phyloP scores from a whole-genome alignment of 75 land plant genomes.

The Cunninghamia lanceolata region DNA sequence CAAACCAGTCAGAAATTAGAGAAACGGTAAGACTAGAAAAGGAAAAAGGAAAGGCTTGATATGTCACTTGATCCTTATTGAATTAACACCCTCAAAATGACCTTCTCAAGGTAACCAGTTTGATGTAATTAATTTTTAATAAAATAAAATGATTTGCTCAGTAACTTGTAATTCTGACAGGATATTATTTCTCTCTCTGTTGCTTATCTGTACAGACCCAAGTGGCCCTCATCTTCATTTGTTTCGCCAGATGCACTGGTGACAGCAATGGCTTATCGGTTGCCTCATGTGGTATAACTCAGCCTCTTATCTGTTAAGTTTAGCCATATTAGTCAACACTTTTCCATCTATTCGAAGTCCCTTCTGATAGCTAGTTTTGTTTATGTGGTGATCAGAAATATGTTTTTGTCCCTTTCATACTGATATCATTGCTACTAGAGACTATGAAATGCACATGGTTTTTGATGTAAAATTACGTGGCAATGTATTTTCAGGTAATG shows the following conservation, averaged over 20 bases:
- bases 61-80: background rate
- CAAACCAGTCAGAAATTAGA: background rate
- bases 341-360: background rate
- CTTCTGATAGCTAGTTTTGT: background rate
- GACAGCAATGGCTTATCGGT: slow-evolving; percentile 98
- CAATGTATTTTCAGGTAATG: slow-evolving; percentile 67
- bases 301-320: background rate
- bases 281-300: slow-evolving; percentile 91
- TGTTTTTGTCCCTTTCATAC: background rate
- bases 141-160: background rate
- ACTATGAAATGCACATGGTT: background rate
- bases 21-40: background rate
- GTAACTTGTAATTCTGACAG: background rate
- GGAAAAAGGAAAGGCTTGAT: background rate
- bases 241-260: slow-evolving; percentile 91
- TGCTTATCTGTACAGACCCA: slow-evolving; percentile 62
- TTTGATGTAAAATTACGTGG: background rate
- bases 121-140: background rate
- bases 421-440: background rate
- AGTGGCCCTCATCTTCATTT: slow-evolving; percentile 97
- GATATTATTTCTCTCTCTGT: background rate
- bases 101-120: background rate
- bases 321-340: background rate
- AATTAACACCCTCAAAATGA: background rate
- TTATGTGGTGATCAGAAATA: background rate